phyloP scores from a whole-genome alignment of 2,329 filamentous ascomycete species.

The Trematosphaeria pertusa region DNA sequence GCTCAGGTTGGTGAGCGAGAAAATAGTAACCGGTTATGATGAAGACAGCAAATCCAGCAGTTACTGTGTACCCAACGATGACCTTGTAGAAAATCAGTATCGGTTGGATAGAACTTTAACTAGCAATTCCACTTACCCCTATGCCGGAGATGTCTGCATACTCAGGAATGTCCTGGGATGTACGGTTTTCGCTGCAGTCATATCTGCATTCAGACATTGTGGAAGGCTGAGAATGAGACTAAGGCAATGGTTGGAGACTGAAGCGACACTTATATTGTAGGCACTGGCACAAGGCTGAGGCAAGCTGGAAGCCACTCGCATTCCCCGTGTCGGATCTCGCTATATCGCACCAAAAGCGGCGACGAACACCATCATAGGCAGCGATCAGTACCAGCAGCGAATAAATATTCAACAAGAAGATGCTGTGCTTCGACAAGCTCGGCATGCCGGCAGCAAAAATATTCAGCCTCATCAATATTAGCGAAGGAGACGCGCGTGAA shows the following conservation, averaged over 20 bases:
- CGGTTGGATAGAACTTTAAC: not conserved
- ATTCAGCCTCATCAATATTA: too few relatives aligned
- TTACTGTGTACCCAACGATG: conserved; percentile 4
- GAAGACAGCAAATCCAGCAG: conserved; percentile 3
- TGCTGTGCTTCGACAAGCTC: too few relatives aligned
- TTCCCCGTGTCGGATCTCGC: too few relatives aligned
- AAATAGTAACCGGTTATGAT: conserved; percentile 5
- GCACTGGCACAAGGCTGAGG: not conserved
- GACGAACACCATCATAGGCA: too few relatives aligned
- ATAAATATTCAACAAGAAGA: too few relatives aligned
- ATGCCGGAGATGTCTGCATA: conserved; percentile 11
- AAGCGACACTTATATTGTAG: not conserved
- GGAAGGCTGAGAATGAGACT: not conserved
- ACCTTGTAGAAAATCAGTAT: conserved; percentile 3
- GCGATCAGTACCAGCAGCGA: too few relatives aligned
- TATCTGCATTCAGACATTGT: not conserved
- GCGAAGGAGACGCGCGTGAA: too few relatives aligned
- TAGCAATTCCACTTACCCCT: conserved; percentile 2
- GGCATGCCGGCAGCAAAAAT: too few relatives aligned
- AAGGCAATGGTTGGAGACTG: not conserved
- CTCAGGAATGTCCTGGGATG: not conserved
- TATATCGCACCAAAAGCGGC: too few relatives aligned
- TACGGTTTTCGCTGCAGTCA: not conserved
- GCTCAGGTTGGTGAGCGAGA: not conserved
- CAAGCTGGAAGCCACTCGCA: not conserved